These are phyloP conservation scores for Mortierella antarctica DNA, from an alignment of 192 early-diverging fungal species.

Conservation along the genomic window DNA sequence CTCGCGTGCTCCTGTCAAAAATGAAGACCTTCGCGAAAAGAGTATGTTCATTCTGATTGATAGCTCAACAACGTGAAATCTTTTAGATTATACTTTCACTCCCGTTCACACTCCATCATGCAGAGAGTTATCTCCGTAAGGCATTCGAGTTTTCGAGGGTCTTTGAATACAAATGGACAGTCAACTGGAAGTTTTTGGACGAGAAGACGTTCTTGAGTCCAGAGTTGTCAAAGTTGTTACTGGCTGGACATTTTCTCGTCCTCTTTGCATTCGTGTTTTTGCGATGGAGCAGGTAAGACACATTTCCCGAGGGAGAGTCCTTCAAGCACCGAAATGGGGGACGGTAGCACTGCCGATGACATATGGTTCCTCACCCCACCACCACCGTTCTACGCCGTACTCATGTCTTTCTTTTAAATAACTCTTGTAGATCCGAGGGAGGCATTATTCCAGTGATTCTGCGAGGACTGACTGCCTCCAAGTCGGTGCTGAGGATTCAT, in stretches of 20 bases:
- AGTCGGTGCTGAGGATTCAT: slow-evolving; percentile 16
- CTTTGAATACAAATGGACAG: slow-evolving; percentile 94
- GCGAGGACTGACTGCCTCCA: slow-evolving; percentile 30
- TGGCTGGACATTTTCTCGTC: slow-evolving; percentile 69
- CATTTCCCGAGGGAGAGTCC: neutral
- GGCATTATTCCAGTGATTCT: slow-evolving; percentile 42
- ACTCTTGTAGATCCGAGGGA: slow-evolving; percentile 32
- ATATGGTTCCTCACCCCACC: neutral
- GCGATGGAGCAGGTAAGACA: slow-evolving; percentile 65
- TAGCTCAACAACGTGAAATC: neutral
- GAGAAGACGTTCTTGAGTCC: slow-evolving; percentile 73
- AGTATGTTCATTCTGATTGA: neutral
- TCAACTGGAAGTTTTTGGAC: slow-evolving; percentile 92
- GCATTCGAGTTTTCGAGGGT: slow-evolving; percentile 91
- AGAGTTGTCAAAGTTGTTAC: slow-evolving; percentile 66
- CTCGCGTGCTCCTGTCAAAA: neutral
- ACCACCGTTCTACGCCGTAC: neutral
- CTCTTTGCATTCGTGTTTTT: slow-evolving; percentile 68
- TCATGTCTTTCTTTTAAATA: neutral
- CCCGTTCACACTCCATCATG: slow-evolving; percentile 53
- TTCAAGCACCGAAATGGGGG: too few species aligned
- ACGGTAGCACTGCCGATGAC: too few species aligned
- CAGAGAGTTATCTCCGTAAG: slow-evolving; percentile 73
- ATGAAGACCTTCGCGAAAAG: neutral
- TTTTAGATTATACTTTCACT: slow-evolving; percentile 44